Evolutionary conservation across 331 rosid species (phyloP), one percentile per base, ranked within the genome.

Genomic region (Malus hybrid): DNA sequence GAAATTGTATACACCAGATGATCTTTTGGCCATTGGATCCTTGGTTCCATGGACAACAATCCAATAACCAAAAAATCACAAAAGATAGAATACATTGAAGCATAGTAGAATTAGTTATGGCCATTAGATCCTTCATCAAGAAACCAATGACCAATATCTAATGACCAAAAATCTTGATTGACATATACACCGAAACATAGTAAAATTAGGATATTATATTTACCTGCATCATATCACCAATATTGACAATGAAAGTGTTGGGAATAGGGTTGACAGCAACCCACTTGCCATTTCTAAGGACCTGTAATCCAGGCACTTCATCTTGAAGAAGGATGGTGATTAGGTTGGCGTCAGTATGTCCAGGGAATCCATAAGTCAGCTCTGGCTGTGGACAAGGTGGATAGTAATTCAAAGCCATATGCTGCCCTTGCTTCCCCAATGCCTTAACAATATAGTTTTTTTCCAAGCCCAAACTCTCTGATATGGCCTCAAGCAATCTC

Each of bases 331-430:
- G 82, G 42, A 86, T 29, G 12, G 88, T 86, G 76, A 86, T 81
- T 33, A 84, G 70, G 61, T 86, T 86, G 4, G 83, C 77, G 39
- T 86, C 90, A 5, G 90, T 84, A 48, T 86, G 90, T 50, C 83
- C 78, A 0, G 90, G 88, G 71, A 86, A 75, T 55, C 88, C 90
- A 32, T 79, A 86, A 3, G 90, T 84, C 32, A 86, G 86, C 78
- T 84, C 90, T 9, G 88, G 90, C 67, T 86, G 71, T 12, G 90
- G 88, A 75, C 88, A 86, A 6, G 86, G 83, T 1, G 90, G 90
- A 28, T 86, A 84, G 77, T 86, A 86, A 70, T 86, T 86, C 74
- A 86, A 11, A 20, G 90, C 90, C 88, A 86, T 86, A 59, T 86
- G 88, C 29, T 86, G 90, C 1, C 85, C 88, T 24, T 84, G 88